These are phyloP conservation scores for Phytophthora palmivora DNA, from an alignment of 352 stramenopile genomes.

Conservation along the genomic window DNA sequence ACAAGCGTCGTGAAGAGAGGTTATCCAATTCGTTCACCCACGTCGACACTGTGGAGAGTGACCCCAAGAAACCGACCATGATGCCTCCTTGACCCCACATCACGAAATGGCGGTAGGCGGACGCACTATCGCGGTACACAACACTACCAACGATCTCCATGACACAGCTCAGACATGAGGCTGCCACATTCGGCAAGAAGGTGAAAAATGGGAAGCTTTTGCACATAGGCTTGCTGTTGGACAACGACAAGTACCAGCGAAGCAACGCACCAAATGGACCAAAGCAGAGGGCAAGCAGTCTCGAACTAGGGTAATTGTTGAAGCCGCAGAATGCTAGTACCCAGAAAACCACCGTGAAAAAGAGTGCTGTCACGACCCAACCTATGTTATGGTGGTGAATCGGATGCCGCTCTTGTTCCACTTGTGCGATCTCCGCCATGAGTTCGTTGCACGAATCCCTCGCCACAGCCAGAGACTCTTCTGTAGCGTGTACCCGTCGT, in stretches of 20 bases:
- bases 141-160: constrained; percentile 53
- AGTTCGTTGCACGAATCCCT: constrained; percentile 54
- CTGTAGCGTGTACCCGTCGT: constrained; percentile 49
- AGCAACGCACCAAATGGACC: constrained; percentile 65
- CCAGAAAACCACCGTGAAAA: constrained; percentile 51
- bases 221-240: constrained; percentile 53
- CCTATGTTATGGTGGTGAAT: constrained; percentile 38
- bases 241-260: constrained; percentile 63
- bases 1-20: constrained; percentile 52
- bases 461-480: constrained; percentile 47
- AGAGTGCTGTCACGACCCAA: constrained; percentile 34
- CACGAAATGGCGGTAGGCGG: constrained; percentile 48
- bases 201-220: constrained; percentile 72
- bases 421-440: constrained; percentile 51
- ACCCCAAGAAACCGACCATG: constrained; percentile 66
- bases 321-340: constrained; percentile 50
- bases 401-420: constrained; percentile 54
- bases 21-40: constrained; percentile 70
- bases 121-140: constrained; percentile 30
- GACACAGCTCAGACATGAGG: constrained; percentile 56
- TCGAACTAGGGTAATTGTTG: constrained; percentile 58
- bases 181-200: constrained; percentile 66
- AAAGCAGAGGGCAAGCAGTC: constrained; percentile 59
- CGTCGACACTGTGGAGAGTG: constrained; percentile 72
- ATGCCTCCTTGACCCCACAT: constrained; percentile 54